Evolutionary conservation across 768 basidiomycete genomes (phyloP).

Genomic region (Pisolithus orientalis): DNA sequence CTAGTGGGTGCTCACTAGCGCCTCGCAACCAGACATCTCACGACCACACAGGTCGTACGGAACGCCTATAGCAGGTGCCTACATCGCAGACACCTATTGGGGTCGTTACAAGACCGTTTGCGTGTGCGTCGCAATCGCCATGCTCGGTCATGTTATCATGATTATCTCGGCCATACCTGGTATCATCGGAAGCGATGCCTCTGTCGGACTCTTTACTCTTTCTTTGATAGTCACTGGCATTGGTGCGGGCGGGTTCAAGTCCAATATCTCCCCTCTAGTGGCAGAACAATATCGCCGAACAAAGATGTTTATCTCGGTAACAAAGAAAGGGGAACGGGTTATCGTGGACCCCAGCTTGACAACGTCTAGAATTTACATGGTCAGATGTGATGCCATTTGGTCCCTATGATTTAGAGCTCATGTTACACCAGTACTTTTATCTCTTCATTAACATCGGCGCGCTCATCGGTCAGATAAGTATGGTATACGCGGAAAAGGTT

Average conservation of each 20-base stretch:
- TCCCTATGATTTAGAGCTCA: neutral
- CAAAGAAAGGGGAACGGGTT: conserved; percentile 56
- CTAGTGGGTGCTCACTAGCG: neutral
- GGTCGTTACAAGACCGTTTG: conserved; percentile 74
- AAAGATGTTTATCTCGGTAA: conserved; percentile 44
- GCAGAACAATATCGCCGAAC: conserved; percentile 68
- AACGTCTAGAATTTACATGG: conserved; percentile 68
- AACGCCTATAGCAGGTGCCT: conserved; percentile 63
- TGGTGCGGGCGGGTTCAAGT: conserved; percentile 69
- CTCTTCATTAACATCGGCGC: conserved; percentile 72
- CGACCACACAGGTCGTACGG: conserved; percentile 47
- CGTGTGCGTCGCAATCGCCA: conserved; percentile 49
- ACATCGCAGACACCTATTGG: conserved; percentile 64
- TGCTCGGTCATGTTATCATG: conserved; percentile 62
- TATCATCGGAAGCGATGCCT: conserved; percentile 48
- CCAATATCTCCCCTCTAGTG: conserved; percentile 71
- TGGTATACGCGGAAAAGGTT: conserved; percentile 64
- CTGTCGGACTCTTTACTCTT: conserved; percentile 47
- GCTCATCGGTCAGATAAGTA: conserved; percentile 58
- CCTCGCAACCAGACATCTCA: neutral
- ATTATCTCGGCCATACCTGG: conserved; percentile 61
- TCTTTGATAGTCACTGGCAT: conserved; percentile 53
- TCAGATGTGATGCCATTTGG: conserved; percentile 17
- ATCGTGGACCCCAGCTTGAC: conserved; percentile 71
- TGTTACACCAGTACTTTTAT: conserved; percentile 49